Evolutionary conservation across 148 eudicot species (phyloP).

Genomic region (Silene conica): DNA sequence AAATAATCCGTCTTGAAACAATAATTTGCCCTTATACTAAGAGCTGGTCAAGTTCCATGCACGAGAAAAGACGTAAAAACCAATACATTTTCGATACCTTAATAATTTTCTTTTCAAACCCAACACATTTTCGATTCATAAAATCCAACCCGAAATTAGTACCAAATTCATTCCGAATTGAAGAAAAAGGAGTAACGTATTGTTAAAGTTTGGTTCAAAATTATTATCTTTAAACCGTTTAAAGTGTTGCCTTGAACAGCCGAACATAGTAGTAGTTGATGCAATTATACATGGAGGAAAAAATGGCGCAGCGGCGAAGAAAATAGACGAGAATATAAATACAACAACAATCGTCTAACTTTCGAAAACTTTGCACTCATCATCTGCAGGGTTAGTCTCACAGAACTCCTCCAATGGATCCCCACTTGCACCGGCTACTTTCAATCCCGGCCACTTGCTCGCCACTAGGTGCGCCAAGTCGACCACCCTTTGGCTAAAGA

Average conservation of each 20-base stretch:
- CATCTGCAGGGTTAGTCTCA: slow-evolving; percentile 81
- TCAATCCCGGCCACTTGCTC: slow-evolving; percentile 73
- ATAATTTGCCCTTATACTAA: too few species aligned
- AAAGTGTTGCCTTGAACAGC: not conserved
- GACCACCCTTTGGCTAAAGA: slow-evolving; percentile 85
- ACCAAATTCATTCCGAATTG: too few species aligned
- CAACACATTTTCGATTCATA: too few species aligned
- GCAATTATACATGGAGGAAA: slow-evolving; percentile 7
- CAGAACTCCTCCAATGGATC: slow-evolving; percentile 95
- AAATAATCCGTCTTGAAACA: too few species aligned
- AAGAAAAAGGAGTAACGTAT: too few species aligned
- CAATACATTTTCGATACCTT: too few species aligned
- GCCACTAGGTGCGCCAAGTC: slow-evolving; percentile 97
- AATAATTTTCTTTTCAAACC: too few species aligned
- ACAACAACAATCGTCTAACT: slow-evolving; percentile 15
- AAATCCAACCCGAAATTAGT: too few species aligned
- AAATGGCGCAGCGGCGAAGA: slow-evolving; percentile 11
- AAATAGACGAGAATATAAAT: not conserved
- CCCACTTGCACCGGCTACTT: slow-evolving; percentile 50
- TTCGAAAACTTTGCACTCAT: slow-evolving; percentile 96
- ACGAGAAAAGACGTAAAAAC: too few species aligned
- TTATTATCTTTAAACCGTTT: slow-evolving; percentile 15
- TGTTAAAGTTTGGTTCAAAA: slow-evolving; percentile 5
- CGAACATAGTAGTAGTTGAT: slow-evolving; percentile 16
- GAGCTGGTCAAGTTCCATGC: too few species aligned